These are phyloP conservation scores for Apiospora sp. DNA, from an alignment of 2,329 filamentous ascomycete genomes.

Conservation along the genomic window DNA sequence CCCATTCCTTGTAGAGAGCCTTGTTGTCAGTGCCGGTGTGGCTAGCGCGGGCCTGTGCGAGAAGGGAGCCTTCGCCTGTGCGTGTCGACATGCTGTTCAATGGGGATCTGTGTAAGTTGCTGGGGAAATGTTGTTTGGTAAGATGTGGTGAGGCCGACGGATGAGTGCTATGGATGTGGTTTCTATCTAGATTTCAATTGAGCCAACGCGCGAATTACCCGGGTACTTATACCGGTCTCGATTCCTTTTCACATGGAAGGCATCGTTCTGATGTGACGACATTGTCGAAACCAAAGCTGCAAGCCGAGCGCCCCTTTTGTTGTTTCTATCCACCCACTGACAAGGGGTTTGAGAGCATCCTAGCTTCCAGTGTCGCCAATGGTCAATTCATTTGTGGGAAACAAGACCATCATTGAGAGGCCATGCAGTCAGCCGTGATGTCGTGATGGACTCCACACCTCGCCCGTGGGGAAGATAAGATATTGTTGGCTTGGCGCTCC, in stretches of 20 bases:
- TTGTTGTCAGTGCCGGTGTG: constrained; percentile 6
- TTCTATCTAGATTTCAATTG: not conserved
- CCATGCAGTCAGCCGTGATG: not conserved
- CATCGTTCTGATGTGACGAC: not conserved
- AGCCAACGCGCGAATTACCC: not conserved
- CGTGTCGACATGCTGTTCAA: not conserved
- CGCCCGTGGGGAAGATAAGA: constrained; percentile 15
- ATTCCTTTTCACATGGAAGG: not conserved
- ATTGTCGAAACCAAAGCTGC: not conserved
- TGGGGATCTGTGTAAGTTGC: not conserved
- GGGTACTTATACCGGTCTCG: not conserved
- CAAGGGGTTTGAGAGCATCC: not conserved
- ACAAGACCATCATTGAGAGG: not conserved
- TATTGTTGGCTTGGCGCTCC: not conserved
- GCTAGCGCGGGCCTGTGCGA: not conserved
- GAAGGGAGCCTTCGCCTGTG: not conserved
- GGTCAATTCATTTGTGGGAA: constrained; percentile 1
- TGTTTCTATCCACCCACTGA: not conserved
- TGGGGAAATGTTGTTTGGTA: not conserved
- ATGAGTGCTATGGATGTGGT: not conserved
- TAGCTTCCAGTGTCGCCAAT: not conserved
- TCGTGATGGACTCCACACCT: constrained; percentile 14
- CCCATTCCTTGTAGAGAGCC: constrained; percentile 47
- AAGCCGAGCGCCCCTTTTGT: not conserved
- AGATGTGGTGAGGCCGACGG: not conserved